Percentiles rank a stretch among this genome's conserved stretches.
phyloP scores from a whole-genome alignment of 2,329 filamentous ascomycete species.

The Graphilbum fragrans region DNA sequence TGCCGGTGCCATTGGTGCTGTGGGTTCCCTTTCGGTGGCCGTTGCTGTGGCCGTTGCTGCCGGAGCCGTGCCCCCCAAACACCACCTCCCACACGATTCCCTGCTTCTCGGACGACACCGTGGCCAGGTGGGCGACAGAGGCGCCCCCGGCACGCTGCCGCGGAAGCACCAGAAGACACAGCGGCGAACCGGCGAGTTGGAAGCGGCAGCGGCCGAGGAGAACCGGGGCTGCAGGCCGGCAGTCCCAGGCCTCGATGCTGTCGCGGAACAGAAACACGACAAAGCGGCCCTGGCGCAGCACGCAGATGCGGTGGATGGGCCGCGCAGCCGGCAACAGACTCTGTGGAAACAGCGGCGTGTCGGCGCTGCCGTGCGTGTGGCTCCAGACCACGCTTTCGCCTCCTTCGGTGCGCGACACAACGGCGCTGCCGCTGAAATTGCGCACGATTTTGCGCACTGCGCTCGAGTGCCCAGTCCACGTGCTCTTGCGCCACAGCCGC shows the following conservation, averaged over 20 bases:
- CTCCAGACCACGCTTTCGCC: conserved; percentile 79
- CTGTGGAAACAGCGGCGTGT: conserved; percentile 30
- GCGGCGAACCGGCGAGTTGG: conserved; percentile 52
- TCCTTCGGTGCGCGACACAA: conserved; percentile 68
- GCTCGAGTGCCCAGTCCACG: conserved; percentile 76
- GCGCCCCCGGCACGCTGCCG: conserved; percentile 42
- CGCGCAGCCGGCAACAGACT: conserved; percentile 50
- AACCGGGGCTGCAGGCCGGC: conserved; percentile 43
- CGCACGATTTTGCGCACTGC: conserved; percentile 77
- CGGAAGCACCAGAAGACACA: conserved; percentile 70
- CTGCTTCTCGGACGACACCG: conserved; percentile 64
- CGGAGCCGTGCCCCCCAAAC: conserved; percentile 20
- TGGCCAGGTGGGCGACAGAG: conserved; percentile 60
- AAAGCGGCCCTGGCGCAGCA: conserved; percentile 66
- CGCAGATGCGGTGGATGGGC: conserved; percentile 68
- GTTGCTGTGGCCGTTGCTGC: background rate
- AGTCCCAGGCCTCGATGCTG: conserved; percentile 69
- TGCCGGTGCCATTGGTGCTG: conserved; percentile 11
- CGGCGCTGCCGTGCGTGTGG: conserved; percentile 41
- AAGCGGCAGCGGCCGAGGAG: conserved; percentile 50
- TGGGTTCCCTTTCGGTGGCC: background rate
- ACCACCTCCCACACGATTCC: conserved; percentile 73
- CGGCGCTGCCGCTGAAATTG: conserved; percentile 66
- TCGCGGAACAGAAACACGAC: conserved; percentile 68
- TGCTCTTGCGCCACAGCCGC: conserved; percentile 49